Percentiles rank a stretch among this genome's conserved stretches.
These are phyloP conservation scores for Neodidymelliopsis sp. DNA, from an alignment of 2,329 filamentous ascomycete genomes.

Conservation along the genomic window DNA sequence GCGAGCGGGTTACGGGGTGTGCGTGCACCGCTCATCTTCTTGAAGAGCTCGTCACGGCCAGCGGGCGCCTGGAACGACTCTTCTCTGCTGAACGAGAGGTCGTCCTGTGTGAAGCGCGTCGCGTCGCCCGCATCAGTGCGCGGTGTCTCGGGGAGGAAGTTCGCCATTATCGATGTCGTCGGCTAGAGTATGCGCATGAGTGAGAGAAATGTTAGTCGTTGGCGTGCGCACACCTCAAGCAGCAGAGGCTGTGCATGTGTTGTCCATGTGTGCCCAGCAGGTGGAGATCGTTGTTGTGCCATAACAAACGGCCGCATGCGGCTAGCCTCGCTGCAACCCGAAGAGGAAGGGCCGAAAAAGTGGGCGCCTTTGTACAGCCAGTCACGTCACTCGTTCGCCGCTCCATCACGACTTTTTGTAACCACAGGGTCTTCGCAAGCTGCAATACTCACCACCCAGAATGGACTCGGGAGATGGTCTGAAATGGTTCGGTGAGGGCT, in stretches of 20 bases:
- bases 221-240: slow-evolving; percentile 23
- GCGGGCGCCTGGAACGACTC: slow-evolving; percentile 81
- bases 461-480: slow-evolving; percentile 58
- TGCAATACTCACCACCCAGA: slow-evolving; percentile 10
- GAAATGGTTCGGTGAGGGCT: slow-evolving; percentile 71
- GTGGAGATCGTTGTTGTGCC: slow-evolving; percentile 31
- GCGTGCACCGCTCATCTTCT: slow-evolving; percentile 70
- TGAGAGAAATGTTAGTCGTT: slow-evolving; percentile 31
- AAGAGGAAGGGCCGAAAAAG: slow-evolving; percentile 24
- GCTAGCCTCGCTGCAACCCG: slow-evolving; percentile 17
- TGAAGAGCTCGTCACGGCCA: slow-evolving; percentile 76
- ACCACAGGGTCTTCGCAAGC: slow-evolving; percentile 44
- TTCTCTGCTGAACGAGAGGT: slow-evolving; percentile 85
- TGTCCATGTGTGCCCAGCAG: slow-evolving; percentile 18
- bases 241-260: slow-evolving; percentile 15
- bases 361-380: slow-evolving; percentile 14
- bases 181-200: slow-evolving; percentile 38
- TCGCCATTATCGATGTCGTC: slow-evolving; percentile 50
- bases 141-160: slow-evolving; percentile 76
- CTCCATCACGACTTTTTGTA: slow-evolving; percentile 16
- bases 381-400: slow-evolving; percentile 33
- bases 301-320: slow-evolving; percentile 6
- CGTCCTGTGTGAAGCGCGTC: slow-evolving; percentile 72
- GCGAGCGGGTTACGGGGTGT: slow-evolving; percentile 80
- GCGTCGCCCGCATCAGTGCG: slow-evolving; percentile 84